Base-by-base conservation (phyloP, 495 filamentous ascomycete genomes). In the Tuber aestivum region DNA sequence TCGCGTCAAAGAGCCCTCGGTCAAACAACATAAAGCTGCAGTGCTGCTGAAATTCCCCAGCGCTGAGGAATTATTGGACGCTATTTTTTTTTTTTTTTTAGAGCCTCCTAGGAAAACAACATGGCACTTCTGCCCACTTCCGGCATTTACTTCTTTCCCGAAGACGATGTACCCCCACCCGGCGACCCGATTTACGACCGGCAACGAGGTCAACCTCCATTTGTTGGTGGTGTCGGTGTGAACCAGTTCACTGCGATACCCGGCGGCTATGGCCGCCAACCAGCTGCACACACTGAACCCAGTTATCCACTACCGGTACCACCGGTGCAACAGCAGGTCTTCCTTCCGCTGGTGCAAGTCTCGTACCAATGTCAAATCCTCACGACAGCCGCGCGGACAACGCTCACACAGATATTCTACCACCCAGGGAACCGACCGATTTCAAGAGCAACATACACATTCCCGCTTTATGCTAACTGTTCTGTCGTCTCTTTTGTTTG, bases 401-500 rank as follows among this genome's bases (percentile, higher is more conserved):
- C 83, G 4, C 84, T 92, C 18, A 89, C 84, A 1, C 90, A 92
- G 81, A 89, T 85, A 6, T 92, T 90, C 76, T 78, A 84, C 70
- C 91, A 90, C 77, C 86, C 88, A 0, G 86, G 85, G 0, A 70
- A 77, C 1, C 82, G 85, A 3, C 80, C 79, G 21, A 86, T 90
- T 71, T 80, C 86, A 37, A 83, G 89, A 74, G 85, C 89, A 71
- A 82, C 83, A n/a, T 92, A 93, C 83, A 86, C 85, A 2, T 92
- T 92, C 75, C 91, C 91, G 0, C 85, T 92, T 1, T 91, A 89
- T 78, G 88, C 91, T 77, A 89, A 89, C 41, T 87, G 91, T 6
- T 89, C 87, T n/a, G 88, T 92, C 12, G 87, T 90, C 27, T 85
- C 84, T 32, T 92, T 92, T 76, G 86, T 84, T 6, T 90, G 88